Evolutionary conservation across 2,329 filamentous ascomycete genomes (phyloP).

Genomic region (Xylariaceae sp.): DNA sequence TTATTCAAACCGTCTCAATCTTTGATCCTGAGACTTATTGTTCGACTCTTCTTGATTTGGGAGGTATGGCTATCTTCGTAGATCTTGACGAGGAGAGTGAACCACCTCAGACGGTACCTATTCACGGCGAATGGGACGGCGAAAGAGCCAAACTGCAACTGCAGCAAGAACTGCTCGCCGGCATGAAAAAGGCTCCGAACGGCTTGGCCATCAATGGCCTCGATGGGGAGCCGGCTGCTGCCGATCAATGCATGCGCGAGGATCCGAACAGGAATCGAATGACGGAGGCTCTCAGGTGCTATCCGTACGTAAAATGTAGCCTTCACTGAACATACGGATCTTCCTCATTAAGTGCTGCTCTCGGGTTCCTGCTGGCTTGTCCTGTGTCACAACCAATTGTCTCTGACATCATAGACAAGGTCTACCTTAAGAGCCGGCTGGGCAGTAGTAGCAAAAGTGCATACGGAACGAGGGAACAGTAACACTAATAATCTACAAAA

Average conservation of each 20-base stretch:
- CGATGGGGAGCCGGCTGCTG: neutral
- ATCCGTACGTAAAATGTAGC: slow-evolving; percentile 64
- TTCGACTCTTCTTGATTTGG: neutral
- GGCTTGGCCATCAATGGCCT: neutral
- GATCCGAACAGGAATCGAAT: slow-evolving; percentile 65
- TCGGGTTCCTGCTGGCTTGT: too few relatives aligned
- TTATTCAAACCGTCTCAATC: neutral
- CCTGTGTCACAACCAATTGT: neutral
- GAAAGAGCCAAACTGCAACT: slow-evolving; percentile 25
- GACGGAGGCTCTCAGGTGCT: slow-evolving; percentile 69
- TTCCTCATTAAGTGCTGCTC: neutral
- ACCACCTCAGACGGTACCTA: slow-evolving; percentile 12
- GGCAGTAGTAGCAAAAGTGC: slow-evolving; percentile 8
- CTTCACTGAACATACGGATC: slow-evolving; percentile 33
- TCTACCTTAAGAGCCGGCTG: neutral
- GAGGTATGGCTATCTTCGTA: slow-evolving; percentile 29
- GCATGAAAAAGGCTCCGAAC: slow-evolving; percentile 10
- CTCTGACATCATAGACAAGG: slow-evolving; percentile 5
- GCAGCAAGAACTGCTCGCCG: slow-evolving; percentile 25
- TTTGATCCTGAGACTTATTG: neutral
- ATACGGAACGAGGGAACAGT: neutral
- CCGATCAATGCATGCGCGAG: slow-evolving; percentile 36
- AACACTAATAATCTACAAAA: slow-evolving; percentile 20
- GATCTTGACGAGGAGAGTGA: slow-evolving; percentile 29
- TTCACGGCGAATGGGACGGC: slow-evolving; percentile 20